phyloP scores from a whole-genome alignment of 108 stramenopile species.

The Cyclotella cryptica region DNA sequence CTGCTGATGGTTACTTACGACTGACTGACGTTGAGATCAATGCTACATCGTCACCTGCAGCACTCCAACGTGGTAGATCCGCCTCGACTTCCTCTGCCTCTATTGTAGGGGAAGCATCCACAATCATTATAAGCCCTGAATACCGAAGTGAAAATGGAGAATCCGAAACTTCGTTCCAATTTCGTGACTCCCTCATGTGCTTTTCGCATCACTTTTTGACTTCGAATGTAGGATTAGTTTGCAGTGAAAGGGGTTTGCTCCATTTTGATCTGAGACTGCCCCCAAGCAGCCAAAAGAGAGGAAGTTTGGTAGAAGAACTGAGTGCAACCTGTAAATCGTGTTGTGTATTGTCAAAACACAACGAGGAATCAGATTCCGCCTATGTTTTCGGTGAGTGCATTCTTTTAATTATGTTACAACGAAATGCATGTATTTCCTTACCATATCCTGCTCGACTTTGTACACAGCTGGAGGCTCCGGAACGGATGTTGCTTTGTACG shows the following conservation, averaged over 20 bases:
- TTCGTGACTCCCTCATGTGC: conserved; percentile 61
- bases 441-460: neutral
- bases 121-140: conserved; percentile 66
- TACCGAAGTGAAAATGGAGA: conserved; percentile 50
- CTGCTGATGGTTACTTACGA: conserved; percentile 80
- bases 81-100: conserved; percentile 34
- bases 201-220: conserved; percentile 80
- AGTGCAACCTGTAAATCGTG: conserved; percentile 71
- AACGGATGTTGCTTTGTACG: conserved; percentile 66
- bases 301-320: conserved; percentile 50
- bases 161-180: conserved; percentile 26
- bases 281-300: conserved; percentile 64
- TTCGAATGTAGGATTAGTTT: conserved; percentile 72
- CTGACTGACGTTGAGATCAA: conserved; percentile 59
- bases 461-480: conserved; percentile 63
- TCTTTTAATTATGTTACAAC: neutral
- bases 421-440: neutral
- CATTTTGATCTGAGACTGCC: conserved; percentile 78
- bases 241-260: conserved; percentile 76
- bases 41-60: conserved; percentile 20
- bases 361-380: conserved; percentile 58
- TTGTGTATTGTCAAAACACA: conserved; percentile 48
- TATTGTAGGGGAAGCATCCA: conserved; percentile 34
- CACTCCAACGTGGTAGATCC: conserved; percentile 24
- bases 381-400: conserved; percentile 72